Evolutionary conservation across 192 early-diverging fungal genomes (phyloP).

Genomic region (Diversispora eburnea): DNA sequence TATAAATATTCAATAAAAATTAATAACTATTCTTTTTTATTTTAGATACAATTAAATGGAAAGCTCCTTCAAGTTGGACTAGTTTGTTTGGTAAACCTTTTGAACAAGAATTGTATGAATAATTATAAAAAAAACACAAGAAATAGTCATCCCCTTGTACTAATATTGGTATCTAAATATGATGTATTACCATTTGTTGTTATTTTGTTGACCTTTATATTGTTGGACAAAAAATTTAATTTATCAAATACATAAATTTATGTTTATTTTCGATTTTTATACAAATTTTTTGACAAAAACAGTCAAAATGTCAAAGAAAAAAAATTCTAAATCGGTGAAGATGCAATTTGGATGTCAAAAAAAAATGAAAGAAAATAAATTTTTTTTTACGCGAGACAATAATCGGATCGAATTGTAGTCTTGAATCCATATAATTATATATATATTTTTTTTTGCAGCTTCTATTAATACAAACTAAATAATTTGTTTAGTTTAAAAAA

Average conservation of each 20-base stretch:
- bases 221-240: too few relatives aligned
- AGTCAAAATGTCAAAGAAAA: too few relatives aligned
- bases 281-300: too few relatives aligned
- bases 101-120: constrained; percentile 50
- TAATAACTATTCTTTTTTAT: constrained; percentile 1
- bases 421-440: too few relatives aligned
- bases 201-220: too few relatives aligned
- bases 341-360: not conserved
- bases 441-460: too few relatives aligned
- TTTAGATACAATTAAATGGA: constrained; percentile 35
- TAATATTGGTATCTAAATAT: not conserved
- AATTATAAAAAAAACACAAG: not conserved
- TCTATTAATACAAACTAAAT: not conserved
- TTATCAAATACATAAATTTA: too few relatives aligned
- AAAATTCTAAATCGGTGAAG: too few relatives aligned
- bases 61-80: constrained; percentile 52
- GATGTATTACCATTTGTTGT: not conserved
- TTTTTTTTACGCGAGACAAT: not conserved
- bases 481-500: constrained; percentile 10
- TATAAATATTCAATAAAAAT: not conserved
- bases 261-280: too few relatives aligned
- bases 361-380: not conserved
- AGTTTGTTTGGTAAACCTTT: constrained; percentile 51
- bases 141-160: not conserved
- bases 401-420: too few relatives aligned